These are phyloP conservation scores for Dactylellina haptotyla DNA, from an alignment of 2,329 filamentous ascomycete species.

Conservation along the genomic window DNA sequence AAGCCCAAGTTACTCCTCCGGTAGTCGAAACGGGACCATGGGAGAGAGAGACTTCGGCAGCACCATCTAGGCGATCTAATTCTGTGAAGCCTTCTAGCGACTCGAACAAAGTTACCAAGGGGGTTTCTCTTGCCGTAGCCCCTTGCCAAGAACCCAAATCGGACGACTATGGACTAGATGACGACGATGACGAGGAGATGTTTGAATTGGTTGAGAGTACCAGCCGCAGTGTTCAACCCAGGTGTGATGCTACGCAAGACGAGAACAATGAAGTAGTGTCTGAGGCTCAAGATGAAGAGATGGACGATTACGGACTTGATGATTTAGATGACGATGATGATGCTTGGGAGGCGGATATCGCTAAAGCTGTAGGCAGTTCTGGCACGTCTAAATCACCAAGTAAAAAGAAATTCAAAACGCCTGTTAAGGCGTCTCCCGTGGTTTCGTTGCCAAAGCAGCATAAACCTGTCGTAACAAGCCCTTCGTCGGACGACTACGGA, in stretches of 20 bases:
- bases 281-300: slow-evolving; percentile 8
- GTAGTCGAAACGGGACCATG: slow-evolving; percentile 36
- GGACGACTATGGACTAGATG: slow-evolving; percentile 67
- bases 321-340: slow-evolving; percentile 48
- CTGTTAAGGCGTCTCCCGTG: slow-evolving; percentile 21
- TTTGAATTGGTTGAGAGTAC: slow-evolving; percentile 38
- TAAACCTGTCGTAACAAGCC: slow-evolving; percentile 11
- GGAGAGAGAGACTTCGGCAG: slow-evolving; percentile 19
- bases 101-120: slow-evolving; percentile 52
- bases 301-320: slow-evolving; percentile 49
- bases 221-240: neutral
- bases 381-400: slow-evolving; percentile 2
- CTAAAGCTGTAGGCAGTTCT: slow-evolving; percentile 18
- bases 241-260: neutral
- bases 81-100: slow-evolving; percentile 29
- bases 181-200: slow-evolving; percentile 62
- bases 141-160: slow-evolving; percentile 23
- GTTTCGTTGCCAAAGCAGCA: slow-evolving; percentile 12
- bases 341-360: slow-evolving; percentile 43
- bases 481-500: slow-evolving; percentile 42
- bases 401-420: slow-evolving; percentile 8
- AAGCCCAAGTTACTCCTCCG: slow-evolving; percentile 24
- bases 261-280: neutral
- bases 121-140: slow-evolving; percentile 67
- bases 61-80: slow-evolving; percentile 19